Evolutionary conservation across 2,329 filamentous ascomycete species (phyloP), one percentile per base, ranked within the genome.

Genomic region (Fusarium cyanostomum): DNA sequence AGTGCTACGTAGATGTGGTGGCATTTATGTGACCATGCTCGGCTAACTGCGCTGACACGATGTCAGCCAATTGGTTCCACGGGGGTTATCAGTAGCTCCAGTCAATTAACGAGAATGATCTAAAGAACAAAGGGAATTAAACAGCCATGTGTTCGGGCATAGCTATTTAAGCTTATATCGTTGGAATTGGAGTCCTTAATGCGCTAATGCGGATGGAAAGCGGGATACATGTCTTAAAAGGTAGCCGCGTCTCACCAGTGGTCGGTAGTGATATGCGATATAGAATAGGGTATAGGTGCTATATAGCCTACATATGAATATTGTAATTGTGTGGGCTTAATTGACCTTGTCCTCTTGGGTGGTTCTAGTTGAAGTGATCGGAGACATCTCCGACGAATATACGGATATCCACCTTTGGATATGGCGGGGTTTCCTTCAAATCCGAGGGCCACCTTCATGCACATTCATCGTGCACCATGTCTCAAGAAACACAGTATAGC

Each of bases 241-340:
- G 42, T 45, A 33, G 28, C 42, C 42, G 42, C 42, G 42, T 24
- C 34, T 45, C 28, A 34, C 42, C 41, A n/a, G 42, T 45, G n/a
- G 28, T 28, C 27, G 24, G 42, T 45, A n/a, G 24, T 42, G 48
- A 43, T 31, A 43, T 43, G 41, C 41, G 41, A 43, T 26, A 43
- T n/a, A n/a, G n/a, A n/a, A n/a, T n/a, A n/a, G n/a, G n/a, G n/a
- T n/a, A n/a, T n/a, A n/a, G n/a, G n/a, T n/a, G n/a, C n/a, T n/a
- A n/a, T n/a, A n/a, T n/a, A n/a, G n/a, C n/a, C n/a, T n/a, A n/a
- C n/a, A n/a, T n/a, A n/a, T n/a, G n/a, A n/a, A n/a, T n/a, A n/a
- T n/a, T n/a, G n/a, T n/a, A n/a, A n/a, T n/a, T n/a, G n/a, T n/a
- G n/a, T n/a, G n/a, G n/a, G n/a, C n/a, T n/a, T n/a, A n/a, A n/a